A percentile compares a stretch with the other conserved stretches of the same genome.
These are phyloP conservation scores for Vitis hybrid DNA, from an alignment of 177 flowering plant genomes.

Conservation along the genomic window DNA sequence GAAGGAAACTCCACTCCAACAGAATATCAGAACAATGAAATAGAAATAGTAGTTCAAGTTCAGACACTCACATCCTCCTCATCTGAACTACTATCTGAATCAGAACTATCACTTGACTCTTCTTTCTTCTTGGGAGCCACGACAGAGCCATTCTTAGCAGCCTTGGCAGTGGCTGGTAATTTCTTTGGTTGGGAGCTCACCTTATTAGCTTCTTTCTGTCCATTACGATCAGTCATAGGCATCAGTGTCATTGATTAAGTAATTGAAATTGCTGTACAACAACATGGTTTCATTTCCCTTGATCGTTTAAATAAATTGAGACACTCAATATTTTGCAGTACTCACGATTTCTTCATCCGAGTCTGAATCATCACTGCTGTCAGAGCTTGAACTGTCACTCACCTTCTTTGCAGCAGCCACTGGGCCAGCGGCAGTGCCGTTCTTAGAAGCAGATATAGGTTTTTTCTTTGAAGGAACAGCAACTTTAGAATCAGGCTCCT, in stretches of 20 bases:
- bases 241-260: no score
- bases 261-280: no score
- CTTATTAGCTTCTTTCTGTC: no score
- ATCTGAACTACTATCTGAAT: constrained; percentile 31
- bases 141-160: constrained; percentile 15
- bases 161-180: not conserved
- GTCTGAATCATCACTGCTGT: constrained; percentile 5
- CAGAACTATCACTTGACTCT: constrained; percentile 23
- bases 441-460: constrained; percentile 11
- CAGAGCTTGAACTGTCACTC: constrained; percentile 4
- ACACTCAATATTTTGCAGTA: no score
- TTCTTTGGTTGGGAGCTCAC: no score
- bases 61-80: constrained; percentile 22
- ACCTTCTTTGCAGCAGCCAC: constrained; percentile 1
- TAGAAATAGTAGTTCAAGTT: not conserved
- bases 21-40: not conserved
- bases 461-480: constrained; percentile 11
- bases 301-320: no score
- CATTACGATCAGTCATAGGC: no score
- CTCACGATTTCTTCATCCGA: constrained; percentile 11
- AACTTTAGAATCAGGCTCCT: constrained; percentile 30
- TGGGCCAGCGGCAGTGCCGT: constrained; percentile 12
- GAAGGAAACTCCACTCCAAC: no score
- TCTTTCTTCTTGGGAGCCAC: constrained; percentile 4
- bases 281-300: no score